Evolutionary conservation across 2,329 filamentous ascomycete genomes (phyloP).

Genomic region (Xylaria sp.): DNA sequence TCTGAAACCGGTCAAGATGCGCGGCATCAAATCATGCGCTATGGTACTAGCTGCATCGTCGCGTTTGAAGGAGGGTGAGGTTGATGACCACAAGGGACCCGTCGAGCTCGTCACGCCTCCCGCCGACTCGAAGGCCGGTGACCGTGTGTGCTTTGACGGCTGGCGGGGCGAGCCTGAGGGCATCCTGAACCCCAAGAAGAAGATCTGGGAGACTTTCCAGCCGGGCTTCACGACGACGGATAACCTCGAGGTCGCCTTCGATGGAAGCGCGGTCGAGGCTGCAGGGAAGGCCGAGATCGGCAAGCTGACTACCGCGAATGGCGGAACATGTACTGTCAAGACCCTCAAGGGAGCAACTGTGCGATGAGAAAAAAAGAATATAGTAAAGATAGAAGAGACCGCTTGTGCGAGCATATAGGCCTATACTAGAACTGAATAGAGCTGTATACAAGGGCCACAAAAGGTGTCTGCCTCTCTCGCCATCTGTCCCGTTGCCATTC

Average conservation of each 20-base stretch:
- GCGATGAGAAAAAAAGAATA: conserved; percentile 66
- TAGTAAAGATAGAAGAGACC: conserved; percentile 15
- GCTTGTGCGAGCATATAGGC: conserved; percentile 5
- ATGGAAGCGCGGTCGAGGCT: conserved; percentile 80
- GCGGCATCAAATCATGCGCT: conserved; percentile 76
- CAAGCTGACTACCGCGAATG: conserved; percentile 79
- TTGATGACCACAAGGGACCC: conserved; percentile 85
- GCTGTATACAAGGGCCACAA: conserved; percentile 15
- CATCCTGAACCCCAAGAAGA: conserved; percentile 98
- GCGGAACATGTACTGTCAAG: conserved; percentile 85
- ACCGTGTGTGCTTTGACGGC: conserved; percentile 92
- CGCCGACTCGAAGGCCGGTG: conserved; percentile 80
- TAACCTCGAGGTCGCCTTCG: conserved; percentile 83
- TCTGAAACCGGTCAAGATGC: conserved; percentile 99
- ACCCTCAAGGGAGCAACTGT: conserved; percentile 84
- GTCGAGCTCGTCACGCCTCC: conserved; percentile 93
- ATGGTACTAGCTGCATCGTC: conserved; percentile 98
- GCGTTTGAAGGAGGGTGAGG: conserved; percentile 82
- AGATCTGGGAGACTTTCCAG: conserved; percentile 97
- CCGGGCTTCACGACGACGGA: conserved; percentile 94
- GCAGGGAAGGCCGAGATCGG: conserved; percentile 75
- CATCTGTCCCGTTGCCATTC: not conserved
- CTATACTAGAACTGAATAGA: conserved; percentile 39
- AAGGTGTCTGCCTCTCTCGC: not conserved
- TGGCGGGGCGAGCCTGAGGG: conserved; percentile 94